These are phyloP conservation scores for Triticum timopheevii DNA, from an alignment of 176 grass and related monocot species.

Conservation along the genomic window DNA sequence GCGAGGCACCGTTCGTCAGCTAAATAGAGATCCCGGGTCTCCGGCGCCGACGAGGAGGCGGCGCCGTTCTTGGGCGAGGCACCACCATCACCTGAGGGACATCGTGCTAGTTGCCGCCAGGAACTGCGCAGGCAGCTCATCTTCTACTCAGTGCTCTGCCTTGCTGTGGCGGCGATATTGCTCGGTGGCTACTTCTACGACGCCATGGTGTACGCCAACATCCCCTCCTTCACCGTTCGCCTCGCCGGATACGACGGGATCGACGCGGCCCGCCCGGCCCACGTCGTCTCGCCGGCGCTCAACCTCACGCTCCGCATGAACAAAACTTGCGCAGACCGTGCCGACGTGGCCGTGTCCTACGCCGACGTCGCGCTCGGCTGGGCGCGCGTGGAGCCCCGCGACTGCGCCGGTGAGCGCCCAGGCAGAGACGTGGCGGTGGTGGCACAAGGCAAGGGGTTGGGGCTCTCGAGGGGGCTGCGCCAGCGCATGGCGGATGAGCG, in stretches of 20 bases:
- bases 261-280: neutral
- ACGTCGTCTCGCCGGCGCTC: slow-evolving; percentile 28
- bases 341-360: neutral
- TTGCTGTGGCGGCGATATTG: no score
- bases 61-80: neutral
- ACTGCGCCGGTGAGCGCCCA: neutral
- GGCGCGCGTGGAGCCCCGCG: neutral
- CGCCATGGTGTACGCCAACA: neutral
- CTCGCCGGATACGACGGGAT: slow-evolving; percentile 14
- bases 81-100: neutral
- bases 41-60: neutral
- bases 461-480: neutral
- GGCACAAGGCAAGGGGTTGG: neutral
- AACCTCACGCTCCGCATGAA: neutral
- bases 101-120: no score
- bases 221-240: neutral
- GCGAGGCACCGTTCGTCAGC: no score
- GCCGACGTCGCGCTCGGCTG: slow-evolving; percentile 17
- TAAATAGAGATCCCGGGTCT: no score
- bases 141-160: no score
- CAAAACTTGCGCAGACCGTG: neutral
- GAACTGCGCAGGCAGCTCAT: no score
- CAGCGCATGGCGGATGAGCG: slow-evolving; percentile 11
- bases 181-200: no score
- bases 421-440: neutral